A percentile compares a stretch with the other conserved stretches of the same genome.
These are phyloP conservation scores for Alternaria solani DNA, from an alignment of 2,329 filamentous ascomycete species.

Conservation along the genomic window DNA sequence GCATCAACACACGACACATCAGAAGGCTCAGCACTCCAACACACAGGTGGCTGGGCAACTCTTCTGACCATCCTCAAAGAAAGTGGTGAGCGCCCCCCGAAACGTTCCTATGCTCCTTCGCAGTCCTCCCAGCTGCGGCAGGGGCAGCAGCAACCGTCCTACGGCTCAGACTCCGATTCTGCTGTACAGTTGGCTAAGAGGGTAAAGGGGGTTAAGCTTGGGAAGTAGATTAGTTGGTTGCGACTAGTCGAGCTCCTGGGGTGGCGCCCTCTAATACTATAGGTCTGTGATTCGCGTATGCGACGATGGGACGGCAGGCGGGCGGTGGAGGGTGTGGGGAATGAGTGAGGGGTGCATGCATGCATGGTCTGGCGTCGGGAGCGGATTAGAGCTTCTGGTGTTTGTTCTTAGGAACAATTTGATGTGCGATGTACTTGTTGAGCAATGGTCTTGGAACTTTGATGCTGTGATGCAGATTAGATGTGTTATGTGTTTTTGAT, in stretches of 20 bases:
- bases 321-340: neutral
- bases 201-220: constrained; percentile 68
- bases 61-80: constrained; percentile 92
- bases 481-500: neutral
- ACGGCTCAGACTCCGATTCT: constrained; percentile 60
- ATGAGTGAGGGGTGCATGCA: constrained; percentile 15
- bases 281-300: constrained; percentile 29
- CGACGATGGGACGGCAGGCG: constrained; percentile 15
- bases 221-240: constrained; percentile 31
- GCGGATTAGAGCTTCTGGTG: neutral
- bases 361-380: constrained; percentile 8
- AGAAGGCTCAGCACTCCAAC: constrained; percentile 82
- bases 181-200: constrained; percentile 71
- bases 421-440: constrained; percentile 16
- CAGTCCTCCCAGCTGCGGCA: constrained; percentile 22
- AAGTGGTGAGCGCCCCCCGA: constrained; percentile 95
- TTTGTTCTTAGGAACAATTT: neutral
- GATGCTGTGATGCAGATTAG: neutral
- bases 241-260: constrained; percentile 21
- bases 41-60: constrained; percentile 92
- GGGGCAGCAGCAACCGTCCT: constrained; percentile 30
- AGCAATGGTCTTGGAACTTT: neutral
- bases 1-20: constrained; percentile 81
- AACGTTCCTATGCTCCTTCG: constrained; percentile 60
- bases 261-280: constrained; percentile 27